A percentile compares a stretch with the other conserved stretches of the same genome.
Conservation (phyloP, 805 yeast species). For the Saturnispora mendoncae region DNA sequence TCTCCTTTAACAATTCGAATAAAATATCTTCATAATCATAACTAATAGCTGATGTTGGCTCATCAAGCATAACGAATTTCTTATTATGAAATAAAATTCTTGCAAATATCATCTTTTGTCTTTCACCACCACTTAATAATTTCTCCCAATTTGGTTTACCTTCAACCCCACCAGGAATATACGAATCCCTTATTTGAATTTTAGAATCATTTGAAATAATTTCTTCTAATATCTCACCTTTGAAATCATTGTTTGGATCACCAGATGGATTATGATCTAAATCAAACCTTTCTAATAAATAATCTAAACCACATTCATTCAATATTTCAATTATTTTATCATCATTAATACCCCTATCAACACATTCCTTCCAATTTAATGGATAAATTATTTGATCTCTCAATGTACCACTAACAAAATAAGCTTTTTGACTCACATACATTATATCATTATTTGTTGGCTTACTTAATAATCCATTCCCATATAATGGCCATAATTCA, state of each 20-base stretch:
- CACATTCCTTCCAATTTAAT: slow-evolving; percentile 64
- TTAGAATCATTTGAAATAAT: slow-evolving; percentile 21
- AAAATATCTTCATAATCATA: slow-evolving; percentile 83
- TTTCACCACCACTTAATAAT: slow-evolving; percentile 93
- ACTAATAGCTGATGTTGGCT: slow-evolving; percentile 88
- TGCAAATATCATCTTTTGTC: slow-evolving; percentile 85
- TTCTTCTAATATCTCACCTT: slow-evolving; percentile 19
- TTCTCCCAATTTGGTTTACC: slow-evolving; percentile 57
- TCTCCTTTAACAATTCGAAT: slow-evolving; percentile 63
- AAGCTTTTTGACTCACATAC: slow-evolving; percentile 80
- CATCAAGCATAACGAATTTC: slow-evolving; percentile 76
- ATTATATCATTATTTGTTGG: slow-evolving; percentile 62
- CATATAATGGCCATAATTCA: slow-evolving; percentile 85
- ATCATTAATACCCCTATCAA: slow-evolving; percentile 63
- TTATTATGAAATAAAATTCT: slow-evolving; percentile 75
- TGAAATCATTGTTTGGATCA: slow-evolving; percentile 6
- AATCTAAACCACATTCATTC: slow-evolving; percentile 70
- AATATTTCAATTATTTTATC: slow-evolving; percentile 57
- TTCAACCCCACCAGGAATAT: slow-evolving; percentile 19
- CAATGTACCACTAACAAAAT: slow-evolving; percentile 70
- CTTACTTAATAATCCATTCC: slow-evolving; percentile 66
- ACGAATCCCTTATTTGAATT: slow-evolving; percentile 23
- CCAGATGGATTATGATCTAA: slow-evolving; percentile 37
- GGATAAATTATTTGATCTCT: slow-evolving; percentile 92
- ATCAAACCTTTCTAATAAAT: slow-evolving; percentile 57